phyloP scores from a whole-genome alignment of 805 yeast genomes.

The Saccharomyces kudriavzevii region DNA sequence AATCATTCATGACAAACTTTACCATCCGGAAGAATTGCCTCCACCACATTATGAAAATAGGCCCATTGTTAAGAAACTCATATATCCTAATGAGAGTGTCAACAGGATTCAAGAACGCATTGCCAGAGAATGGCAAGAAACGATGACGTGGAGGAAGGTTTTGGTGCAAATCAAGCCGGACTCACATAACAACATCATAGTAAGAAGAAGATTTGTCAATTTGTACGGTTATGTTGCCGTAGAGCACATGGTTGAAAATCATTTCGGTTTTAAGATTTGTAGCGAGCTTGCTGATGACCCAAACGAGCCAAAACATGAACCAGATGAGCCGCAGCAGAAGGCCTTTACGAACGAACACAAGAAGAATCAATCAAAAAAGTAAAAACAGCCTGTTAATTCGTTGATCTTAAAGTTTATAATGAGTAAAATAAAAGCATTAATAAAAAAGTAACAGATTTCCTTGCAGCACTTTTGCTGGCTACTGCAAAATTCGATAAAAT shows the following conservation, averaged over 20 bases:
- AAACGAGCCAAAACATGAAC: background rate
- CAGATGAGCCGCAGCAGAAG: background rate
- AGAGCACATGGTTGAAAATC: constrained; percentile 63
- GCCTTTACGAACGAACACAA: background rate
- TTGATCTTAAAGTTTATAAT: background rate
- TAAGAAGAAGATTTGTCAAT: constrained; percentile 69
- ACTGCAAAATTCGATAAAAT: no score
- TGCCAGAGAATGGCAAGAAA: constrained; percentile 79
- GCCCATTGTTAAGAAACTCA: constrained; percentile 20
- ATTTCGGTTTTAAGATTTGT: constrained; percentile 29
- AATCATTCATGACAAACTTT: constrained; percentile 76
- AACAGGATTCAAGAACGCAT: constrained; percentile 51
- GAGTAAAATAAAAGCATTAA: background rate
- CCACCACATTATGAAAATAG: constrained; percentile 34
- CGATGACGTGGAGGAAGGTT: constrained; percentile 84
- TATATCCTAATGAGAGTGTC: constrained; percentile 27
- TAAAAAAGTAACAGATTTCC: background rate
- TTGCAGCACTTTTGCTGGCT: no score
- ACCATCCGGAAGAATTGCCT: constrained; percentile 60
- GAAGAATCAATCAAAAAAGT: background rate
- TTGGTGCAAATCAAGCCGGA: constrained; percentile 77
- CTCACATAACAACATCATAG: constrained; percentile 87
- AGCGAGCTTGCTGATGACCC: constrained; percentile 5
- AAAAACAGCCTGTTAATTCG: background rate
- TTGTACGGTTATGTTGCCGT: constrained; percentile 94